phyloP scores from a whole-genome alignment of 306 rosid species.

The Arachis stenosperma region DNA sequence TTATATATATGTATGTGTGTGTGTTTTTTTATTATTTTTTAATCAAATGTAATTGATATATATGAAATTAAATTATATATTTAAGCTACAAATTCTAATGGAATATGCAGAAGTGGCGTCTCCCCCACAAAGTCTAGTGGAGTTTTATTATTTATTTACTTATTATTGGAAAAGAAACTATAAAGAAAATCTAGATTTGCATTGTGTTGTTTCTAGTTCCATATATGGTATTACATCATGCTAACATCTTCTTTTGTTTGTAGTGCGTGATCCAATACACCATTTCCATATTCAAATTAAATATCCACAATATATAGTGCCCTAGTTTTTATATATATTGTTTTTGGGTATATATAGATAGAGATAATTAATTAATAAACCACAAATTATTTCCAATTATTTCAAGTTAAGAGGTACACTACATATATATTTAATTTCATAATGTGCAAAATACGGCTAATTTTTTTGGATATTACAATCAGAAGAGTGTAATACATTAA shows the following conservation, averaged over 20 bases:
- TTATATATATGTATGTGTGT: too few relatives aligned
- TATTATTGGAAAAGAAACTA: slow-evolving; percentile 17
- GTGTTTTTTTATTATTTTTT: too few relatives aligned
- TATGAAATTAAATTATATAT: too few relatives aligned
- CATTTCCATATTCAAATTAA: slow-evolving; percentile 41
- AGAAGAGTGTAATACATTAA: too few relatives aligned
- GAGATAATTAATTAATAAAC: slow-evolving; percentile 39
- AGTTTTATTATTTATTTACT: slow-evolving; percentile 26
- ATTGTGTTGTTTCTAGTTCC: slow-evolving; percentile 44
- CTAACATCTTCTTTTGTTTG: slow-evolving; percentile 37
- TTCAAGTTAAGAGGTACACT: slow-evolving; percentile 37
- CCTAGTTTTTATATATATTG: neutral
- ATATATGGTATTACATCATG: slow-evolving; percentile 42
- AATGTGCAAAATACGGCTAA: neutral
- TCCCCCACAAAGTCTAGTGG: slow-evolving; percentile 58
- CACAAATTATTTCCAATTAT: slow-evolving; percentile 45
- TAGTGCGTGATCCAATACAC: slow-evolving; percentile 45
- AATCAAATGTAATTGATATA: too few relatives aligned
- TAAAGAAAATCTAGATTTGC: slow-evolving; percentile 24
- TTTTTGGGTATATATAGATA: neutral
- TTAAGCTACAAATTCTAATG: too few relatives aligned
- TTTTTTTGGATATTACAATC: too few relatives aligned
- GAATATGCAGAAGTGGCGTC: slow-evolving; percentile 50
- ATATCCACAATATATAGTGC: slow-evolving; percentile 24
- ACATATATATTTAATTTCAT: slow-evolving; percentile 3